Base-by-base conservation (phyloP, 1,139 yeast genomes). In the Yamadazyma songkhlaensis region DNA sequence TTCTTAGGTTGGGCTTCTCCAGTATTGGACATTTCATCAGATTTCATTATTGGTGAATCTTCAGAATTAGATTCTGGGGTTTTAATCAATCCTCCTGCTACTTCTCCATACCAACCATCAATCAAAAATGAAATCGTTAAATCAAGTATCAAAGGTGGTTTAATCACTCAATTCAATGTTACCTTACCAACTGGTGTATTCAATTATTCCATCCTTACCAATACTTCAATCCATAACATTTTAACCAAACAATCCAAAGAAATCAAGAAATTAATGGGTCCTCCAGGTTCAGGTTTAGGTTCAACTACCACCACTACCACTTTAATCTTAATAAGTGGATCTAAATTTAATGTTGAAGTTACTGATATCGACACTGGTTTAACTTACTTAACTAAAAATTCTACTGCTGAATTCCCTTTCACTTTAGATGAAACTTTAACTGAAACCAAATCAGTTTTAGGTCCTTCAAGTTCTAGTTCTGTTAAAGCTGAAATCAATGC, bases 1-100 rank as follows among this genome's bases (percentile, higher is more conserved):
- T 40, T 49, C 9, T 44, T 48, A 28, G 43, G 41, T 26, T 50
- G 53, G 53, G 50, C 47, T 43, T 43, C 49, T n/a, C 22, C 25
- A n/a, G 36, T 49, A 26, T 7, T 15, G 8, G 15, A 23, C n/a
- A 39, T 44, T 31, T 26, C 31, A 25, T 52, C 49, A 31, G 43
- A 29, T 5, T 31, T 43, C n/a, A 32, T 38, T 8, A 22, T 20
- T 23, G 37, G 40, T 17, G 37, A 36, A 28, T 30, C 49, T 11
- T 27, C 33, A 27, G 43, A 50, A 47, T 12, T 29, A 4, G 47
- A 46, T 17, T 36, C 48, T 17, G 54, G 46, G 7, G 28, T 48
- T 26, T 34, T 45, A 8, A 35, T 42, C 35, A 49, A 38, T n/a
- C 52, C 53, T 17, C 54, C 54, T 27, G 42, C 41, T 6, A 26